Evolutionary conservation across 257 asterid species (phyloP), one percentile per base, ranked within the genome.

Genomic region (Scutellaria baicalensis): DNA sequence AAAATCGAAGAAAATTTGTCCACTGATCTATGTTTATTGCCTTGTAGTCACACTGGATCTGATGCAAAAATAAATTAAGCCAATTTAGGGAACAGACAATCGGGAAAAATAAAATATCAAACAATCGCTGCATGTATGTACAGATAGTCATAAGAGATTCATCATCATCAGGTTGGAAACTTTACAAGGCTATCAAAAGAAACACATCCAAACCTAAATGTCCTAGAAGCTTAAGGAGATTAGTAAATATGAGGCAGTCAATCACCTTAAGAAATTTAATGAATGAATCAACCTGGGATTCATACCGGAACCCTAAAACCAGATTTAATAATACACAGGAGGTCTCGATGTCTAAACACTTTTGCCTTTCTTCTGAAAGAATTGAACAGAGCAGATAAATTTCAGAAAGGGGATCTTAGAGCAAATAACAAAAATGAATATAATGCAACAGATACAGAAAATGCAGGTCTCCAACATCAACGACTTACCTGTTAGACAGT

Each of bases 21-120:
- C 98, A 92, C 73, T 92, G 98, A 82, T 92, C 98, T 95, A 86
- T 60, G 79, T 88, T 92, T 74, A 92, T 77, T 61, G 83, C 93
- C 84, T 86, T 90, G 88, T 90, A 90, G 62, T 90, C 98, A 13
- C 55, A 79, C 78, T 90, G 97, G 49, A 69, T 64, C 97, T 92
- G 90, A 75, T 39, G 69, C 18, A 47, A 68, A 52, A 71, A 64
- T 27, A 78, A 64, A 65, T 50, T 33, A 66, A 54, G 63, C 21
- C 57, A 48, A 20, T 51, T 47, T 55, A 71, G 38, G 31, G 36
- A 58, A 57, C 45, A 66, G 31, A 50, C 63, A 39, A 57, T 48
- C 10, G 21, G 49, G 39, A 38, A 36, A 44, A 14, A 4, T 0
- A 27, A 48, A 40, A 35, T 50, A 43, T 47, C 14, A 49, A 45